Percentiles rank a stretch among this genome's conserved stretches.
Conservation (phyloP, 768 basidiomycete species). For the Amanita rimosa region DNA sequence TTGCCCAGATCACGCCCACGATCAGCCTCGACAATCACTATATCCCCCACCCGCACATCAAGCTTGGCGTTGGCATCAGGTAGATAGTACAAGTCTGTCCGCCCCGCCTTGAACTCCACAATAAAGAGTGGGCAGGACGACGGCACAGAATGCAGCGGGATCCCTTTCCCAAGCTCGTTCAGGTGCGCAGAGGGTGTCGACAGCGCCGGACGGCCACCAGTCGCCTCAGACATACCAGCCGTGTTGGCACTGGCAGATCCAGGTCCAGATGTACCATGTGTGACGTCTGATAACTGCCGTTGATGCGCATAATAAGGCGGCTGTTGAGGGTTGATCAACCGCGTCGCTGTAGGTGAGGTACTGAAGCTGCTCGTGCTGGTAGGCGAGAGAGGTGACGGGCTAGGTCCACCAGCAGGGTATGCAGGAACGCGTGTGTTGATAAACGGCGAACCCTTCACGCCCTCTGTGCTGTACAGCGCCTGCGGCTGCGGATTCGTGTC, state of each 20-base stretch:
- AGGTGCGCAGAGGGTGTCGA: constrained; percentile 14
- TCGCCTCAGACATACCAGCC: background rate
- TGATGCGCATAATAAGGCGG: constrained; percentile 32
- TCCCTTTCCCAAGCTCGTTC: constrained; percentile 75
- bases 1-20: constrained; percentile 89
- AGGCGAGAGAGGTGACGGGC: constrained; percentile 1
- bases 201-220: background rate
- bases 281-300: constrained; percentile 29
- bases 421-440: constrained; percentile 30
- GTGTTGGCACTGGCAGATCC: background rate
- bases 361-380: background rate
- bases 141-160: constrained; percentile 78
- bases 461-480: constrained; percentile 12
- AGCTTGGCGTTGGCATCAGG: constrained; percentile 39
- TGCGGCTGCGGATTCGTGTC: constrained; percentile 10
- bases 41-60: constrained; percentile 71
- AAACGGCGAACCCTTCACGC: constrained; percentile 16
- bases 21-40: constrained; percentile 96
- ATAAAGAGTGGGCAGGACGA: constrained; percentile 86
- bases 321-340: constrained; percentile 33
- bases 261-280: constrained; percentile 8
- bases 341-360: constrained; percentile 36
- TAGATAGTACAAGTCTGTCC: constrained; percentile 90
- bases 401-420: constrained; percentile 12
- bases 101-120: constrained; percentile 94